phyloP scores from a whole-genome alignment of 2,329 filamentous ascomycete species.

The Hymenoscyphus salicellus region DNA sequence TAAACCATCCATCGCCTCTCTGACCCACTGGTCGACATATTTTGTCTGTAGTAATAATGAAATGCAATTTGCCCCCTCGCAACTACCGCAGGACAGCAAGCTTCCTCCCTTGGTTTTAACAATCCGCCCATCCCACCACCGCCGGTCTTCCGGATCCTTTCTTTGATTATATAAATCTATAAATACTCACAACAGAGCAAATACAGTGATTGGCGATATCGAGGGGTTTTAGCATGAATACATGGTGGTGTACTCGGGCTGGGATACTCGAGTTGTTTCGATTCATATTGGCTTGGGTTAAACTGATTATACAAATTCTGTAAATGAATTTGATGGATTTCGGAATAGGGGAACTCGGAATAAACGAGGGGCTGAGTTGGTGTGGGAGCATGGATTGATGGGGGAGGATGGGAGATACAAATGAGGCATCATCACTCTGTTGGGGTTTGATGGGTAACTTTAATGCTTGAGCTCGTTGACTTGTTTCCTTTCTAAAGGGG shows the following conservation, averaged over 20 bases:
- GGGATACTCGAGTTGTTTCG: neutral
- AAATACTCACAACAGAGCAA: neutral
- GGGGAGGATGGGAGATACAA: neutral
- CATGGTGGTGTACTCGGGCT: neutral
- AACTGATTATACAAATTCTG: neutral
- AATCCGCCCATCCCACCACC: neutral
- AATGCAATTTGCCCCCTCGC: neutral
- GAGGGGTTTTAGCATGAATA: neutral
- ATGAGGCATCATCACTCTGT: neutral
- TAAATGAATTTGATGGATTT: neutral
- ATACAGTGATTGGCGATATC: neutral
- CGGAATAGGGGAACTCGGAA: neutral
- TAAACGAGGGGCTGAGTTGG: neutral
- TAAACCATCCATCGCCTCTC: slow-evolving; percentile 36
- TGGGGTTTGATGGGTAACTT: neutral
- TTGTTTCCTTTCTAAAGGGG: neutral
- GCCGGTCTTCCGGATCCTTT: neutral
- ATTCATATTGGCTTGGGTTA: neutral
- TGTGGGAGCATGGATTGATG: neutral
- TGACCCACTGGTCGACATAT: neutral
- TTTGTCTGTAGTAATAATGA: neutral
- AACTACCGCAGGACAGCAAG: neutral
- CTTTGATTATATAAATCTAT: neutral
- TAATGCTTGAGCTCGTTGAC: neutral
- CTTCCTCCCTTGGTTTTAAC: too few species aligned